A percentile compares a stretch with the other conserved stretches of the same genome.
Conservation (phyloP, 73 alveolate genomes). For the Paramecium caudatum region DNA sequence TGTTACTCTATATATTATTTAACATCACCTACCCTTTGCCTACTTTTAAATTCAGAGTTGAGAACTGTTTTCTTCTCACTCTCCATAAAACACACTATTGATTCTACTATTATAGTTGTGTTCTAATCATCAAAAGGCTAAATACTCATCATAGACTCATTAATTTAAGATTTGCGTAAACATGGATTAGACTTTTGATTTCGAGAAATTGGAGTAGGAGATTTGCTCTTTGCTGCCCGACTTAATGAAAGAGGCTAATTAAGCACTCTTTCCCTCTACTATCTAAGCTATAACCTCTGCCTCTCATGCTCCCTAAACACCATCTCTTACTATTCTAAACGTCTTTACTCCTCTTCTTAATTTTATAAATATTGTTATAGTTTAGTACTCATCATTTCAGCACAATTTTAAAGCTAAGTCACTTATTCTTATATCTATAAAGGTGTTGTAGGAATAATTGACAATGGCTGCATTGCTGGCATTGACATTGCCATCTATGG, state of each 20-base stretch:
- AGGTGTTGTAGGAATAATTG: no score
- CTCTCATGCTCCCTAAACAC: not conserved
- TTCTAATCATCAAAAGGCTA: not conserved
- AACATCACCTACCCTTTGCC: not conserved
- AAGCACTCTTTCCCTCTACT: conserved; percentile 6
- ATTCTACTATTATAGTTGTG: not conserved
- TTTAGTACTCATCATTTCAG: not conserved
- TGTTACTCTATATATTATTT: not conserved
- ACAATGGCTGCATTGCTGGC: not conserved
- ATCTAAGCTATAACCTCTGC: not conserved
- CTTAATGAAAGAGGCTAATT: not conserved
- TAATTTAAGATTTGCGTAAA: not conserved
- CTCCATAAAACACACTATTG: not conserved
- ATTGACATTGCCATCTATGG: not conserved
- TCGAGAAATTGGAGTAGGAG: conserved; percentile 13
- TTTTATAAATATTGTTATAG: not conserved
- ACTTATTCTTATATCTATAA: no score
- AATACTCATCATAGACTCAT: not conserved
- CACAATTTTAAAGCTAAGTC: not conserved
- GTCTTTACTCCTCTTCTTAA: not conserved
- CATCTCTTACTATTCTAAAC: conserved; percentile 10
- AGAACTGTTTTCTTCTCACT: not conserved
- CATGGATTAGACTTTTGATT: conserved; percentile 17
- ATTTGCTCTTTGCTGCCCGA: not conserved
- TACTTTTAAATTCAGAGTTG: not conserved